Evolutionary conservation across 2,329 filamentous ascomycete genomes (phyloP).

Genomic region (Orbilia javanica): DNA sequence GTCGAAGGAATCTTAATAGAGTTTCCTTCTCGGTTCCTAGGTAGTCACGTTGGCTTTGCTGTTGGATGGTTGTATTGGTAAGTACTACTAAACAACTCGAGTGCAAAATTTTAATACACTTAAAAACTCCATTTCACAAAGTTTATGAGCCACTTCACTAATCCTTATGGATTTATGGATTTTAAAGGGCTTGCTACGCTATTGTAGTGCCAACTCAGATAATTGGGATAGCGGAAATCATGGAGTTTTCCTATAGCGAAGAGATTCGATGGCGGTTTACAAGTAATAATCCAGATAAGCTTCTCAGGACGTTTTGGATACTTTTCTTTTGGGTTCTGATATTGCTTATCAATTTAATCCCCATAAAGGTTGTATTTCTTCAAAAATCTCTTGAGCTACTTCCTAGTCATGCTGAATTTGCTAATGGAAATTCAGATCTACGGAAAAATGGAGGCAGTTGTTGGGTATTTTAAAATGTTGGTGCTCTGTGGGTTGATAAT

Average conservation of each 20-base stretch:
- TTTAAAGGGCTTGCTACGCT: conserved; percentile 63
- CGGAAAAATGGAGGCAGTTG: not conserved
- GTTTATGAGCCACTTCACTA: no score
- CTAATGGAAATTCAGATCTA: conserved; percentile 58
- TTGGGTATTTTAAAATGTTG: not conserved
- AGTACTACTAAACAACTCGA: conserved; percentile 27
- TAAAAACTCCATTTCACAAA: no score
- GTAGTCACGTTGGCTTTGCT: conserved; percentile 67
- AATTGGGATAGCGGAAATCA: conserved; percentile 65
- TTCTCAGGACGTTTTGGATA: conserved; percentile 66
- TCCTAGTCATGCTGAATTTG: not conserved
- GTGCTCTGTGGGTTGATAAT: conserved; percentile 3
- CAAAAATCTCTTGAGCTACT: conserved; percentile 63
- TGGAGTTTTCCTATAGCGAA: conserved; percentile 66
- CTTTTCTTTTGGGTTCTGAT: conserved; percentile 63
- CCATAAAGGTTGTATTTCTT: conserved; percentile 64
- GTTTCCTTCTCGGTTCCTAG: conserved; percentile 65
- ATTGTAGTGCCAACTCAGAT: conserved; percentile 64
- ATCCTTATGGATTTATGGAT: no score
- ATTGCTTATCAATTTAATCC: conserved; percentile 63
- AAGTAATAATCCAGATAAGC: conserved; percentile 63
- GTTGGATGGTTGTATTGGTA: conserved; percentile 67
- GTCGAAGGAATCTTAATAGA: conserved; percentile 65
- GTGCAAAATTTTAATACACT: no score
- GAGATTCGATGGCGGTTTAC: conserved; percentile 64